phyloP scores from a whole-genome alignment of 768 basidiomycete species.

The Thelephora aurantiotincta region DNA sequence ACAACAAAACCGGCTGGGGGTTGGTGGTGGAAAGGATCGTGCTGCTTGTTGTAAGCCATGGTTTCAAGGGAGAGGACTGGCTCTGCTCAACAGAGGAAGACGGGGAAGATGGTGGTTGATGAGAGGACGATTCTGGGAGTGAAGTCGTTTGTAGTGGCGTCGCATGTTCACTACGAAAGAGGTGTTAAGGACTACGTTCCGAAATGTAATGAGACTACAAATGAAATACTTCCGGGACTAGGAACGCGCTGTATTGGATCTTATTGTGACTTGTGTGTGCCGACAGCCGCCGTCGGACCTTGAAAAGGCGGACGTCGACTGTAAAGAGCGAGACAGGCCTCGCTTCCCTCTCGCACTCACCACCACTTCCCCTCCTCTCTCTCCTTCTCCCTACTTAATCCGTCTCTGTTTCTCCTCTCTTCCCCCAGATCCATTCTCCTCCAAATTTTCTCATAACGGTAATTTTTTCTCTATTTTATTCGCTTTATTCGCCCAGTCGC shows the following conservation, averaged over 20 bases:
- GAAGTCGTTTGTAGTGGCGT: not conserved
- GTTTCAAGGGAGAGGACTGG: not conserved
- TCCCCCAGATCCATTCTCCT: slow-evolving; percentile 6
- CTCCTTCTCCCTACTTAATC: slow-evolving; percentile 16
- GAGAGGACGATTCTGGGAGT: slow-evolving; percentile 1
- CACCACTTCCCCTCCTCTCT: slow-evolving; percentile 12
- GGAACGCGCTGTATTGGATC: too few species aligned
- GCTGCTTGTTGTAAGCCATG: slow-evolving; percentile 17
- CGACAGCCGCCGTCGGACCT: not conserved
- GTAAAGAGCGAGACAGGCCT: not conserved
- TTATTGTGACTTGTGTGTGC: not conserved
- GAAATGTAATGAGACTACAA: too few species aligned
- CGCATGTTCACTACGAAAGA: not conserved
- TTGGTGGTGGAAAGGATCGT: slow-evolving; percentile 14
- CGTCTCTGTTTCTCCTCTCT: slow-evolving; percentile 14
- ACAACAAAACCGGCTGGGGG: slow-evolving; percentile 2
- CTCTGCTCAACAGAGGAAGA: slow-evolving; percentile 1
- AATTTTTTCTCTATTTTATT: not conserved
- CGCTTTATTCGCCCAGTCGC: not conserved
- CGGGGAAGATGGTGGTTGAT: slow-evolving; percentile 5
- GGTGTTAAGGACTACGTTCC: slow-evolving; percentile 1
- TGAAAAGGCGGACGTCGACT: not conserved
- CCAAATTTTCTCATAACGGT: slow-evolving; percentile 2
- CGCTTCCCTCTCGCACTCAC: slow-evolving; percentile 16
- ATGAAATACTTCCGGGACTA: too few species aligned